Conservation (phyloP, 352 stramenopile genomes). For the Phytopythium vexans region DNA sequence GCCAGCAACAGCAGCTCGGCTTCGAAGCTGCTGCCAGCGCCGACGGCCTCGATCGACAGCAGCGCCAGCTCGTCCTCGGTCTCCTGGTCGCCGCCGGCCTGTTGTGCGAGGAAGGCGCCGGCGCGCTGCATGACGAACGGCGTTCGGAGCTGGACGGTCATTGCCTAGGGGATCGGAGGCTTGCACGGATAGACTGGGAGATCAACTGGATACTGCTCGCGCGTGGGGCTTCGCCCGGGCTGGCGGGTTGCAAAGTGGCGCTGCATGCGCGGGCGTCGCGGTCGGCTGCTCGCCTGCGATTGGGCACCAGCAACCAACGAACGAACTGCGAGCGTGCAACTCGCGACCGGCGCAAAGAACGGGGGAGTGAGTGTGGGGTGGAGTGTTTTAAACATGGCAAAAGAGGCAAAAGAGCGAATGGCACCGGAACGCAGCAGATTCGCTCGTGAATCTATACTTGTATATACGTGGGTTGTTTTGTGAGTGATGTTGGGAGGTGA, state of each 20-base stretch:
- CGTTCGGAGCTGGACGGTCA: too few species aligned
- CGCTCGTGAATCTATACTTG: too few species aligned
- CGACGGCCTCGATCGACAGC: slow-evolving; percentile 1
- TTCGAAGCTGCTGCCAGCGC: slow-evolving; percentile 4
- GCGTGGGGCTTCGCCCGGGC: neutral
- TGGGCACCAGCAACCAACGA: neutral
- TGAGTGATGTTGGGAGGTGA: too few species aligned
- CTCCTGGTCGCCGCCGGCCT: slow-evolving; percentile 8
- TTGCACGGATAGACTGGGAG: too few species aligned
- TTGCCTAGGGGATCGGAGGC: too few species aligned
- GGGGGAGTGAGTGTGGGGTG: too few species aligned
- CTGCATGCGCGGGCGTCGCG: neutral
- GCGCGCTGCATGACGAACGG: slow-evolving; percentile 21
- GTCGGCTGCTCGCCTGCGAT: slow-evolving; percentile 1
- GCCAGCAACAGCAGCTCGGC: slow-evolving; percentile 4
- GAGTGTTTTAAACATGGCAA: slow-evolving; percentile 1
- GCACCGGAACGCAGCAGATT: too few species aligned
- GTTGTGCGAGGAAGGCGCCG: neutral
- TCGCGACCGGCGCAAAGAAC: too few species aligned
- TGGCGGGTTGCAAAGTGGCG: neutral
- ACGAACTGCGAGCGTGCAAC: too few species aligned
- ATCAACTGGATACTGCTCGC: neutral
- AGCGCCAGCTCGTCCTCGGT: slow-evolving; percentile 11
- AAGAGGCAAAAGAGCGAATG: too few species aligned
- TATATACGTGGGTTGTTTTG: too few species aligned